phyloP scores from a whole-genome alignment of 306 rosid species.

The Casuarina equisetifolia region DNA sequence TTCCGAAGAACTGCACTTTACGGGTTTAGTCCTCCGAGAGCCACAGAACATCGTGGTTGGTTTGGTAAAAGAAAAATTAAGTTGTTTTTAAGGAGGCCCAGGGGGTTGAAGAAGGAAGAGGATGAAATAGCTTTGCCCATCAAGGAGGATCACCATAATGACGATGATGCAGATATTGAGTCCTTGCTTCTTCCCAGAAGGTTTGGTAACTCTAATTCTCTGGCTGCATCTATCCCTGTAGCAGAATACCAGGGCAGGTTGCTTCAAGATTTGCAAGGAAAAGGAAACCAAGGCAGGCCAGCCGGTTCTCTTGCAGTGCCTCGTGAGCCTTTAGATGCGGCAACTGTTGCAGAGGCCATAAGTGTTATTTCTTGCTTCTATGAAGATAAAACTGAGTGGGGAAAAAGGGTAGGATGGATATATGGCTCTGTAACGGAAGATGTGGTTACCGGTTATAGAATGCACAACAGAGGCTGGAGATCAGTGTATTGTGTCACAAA shows the following conservation, averaged over 20 bases:
- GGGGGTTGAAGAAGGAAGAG: slow-evolving; percentile 51
- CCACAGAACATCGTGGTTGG: slow-evolving; percentile 85
- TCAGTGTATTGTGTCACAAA: slow-evolving; percentile 81
- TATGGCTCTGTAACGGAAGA: slow-evolving; percentile 96
- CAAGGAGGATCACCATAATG: slow-evolving; percentile 34
- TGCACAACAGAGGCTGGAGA: slow-evolving; percentile 95
- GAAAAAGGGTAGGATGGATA: slow-evolving; percentile 85
- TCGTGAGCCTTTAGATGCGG: slow-evolving; percentile 77
- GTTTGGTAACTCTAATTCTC: slow-evolving; percentile 72
- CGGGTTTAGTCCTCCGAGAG: slow-evolving; percentile 86
- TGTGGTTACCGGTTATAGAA: slow-evolving; percentile 82
- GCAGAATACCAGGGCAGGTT: slow-evolving; percentile 84
- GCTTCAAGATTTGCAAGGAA: slow-evolving; percentile 66
- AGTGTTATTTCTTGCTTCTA: slow-evolving; percentile 82
- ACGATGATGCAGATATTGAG: slow-evolving; percentile 79
- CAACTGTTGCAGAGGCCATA: slow-evolving; percentile 84
- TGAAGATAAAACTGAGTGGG: slow-evolving; percentile 91
- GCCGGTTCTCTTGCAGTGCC: slow-evolving; percentile 83
- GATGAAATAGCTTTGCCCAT: slow-evolving; percentile 57
- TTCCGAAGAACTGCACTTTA: slow-evolving; percentile 84
- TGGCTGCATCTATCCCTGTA: slow-evolving; percentile 73
- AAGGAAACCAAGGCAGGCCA: slow-evolving; percentile 65
- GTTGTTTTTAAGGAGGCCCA: slow-evolving; percentile 56
- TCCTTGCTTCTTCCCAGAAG: slow-evolving; percentile 74
- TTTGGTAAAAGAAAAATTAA: slow-evolving; percentile 62